Conservation (phyloP, 768 basidiomycete species). For the Leccinum longicurvipes region DNA sequence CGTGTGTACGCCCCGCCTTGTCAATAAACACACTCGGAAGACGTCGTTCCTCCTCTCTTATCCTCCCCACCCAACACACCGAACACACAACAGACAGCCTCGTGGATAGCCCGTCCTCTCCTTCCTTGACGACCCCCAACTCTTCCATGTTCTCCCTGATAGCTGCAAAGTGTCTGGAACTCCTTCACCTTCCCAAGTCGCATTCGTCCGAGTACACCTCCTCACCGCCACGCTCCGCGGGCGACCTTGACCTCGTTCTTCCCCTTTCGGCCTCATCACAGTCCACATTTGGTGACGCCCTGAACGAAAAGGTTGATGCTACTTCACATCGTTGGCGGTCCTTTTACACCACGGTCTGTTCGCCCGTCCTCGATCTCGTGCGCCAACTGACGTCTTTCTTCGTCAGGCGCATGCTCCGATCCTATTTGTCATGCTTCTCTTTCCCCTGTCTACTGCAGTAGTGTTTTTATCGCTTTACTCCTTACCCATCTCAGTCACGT, state of each 20-base stretch:
- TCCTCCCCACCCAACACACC: constrained; percentile 31
- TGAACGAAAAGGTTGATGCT: constrained; percentile 37
- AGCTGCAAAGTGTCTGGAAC: constrained; percentile 49
- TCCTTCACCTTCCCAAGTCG: constrained; percentile 47
- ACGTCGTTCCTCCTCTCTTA: constrained; percentile 49
- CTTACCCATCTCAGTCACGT: constrained; percentile 68
- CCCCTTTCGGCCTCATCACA: constrained; percentile 54
- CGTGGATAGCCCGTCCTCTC: neutral
- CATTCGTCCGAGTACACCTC: constrained; percentile 40
- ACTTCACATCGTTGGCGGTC: constrained; percentile 28
- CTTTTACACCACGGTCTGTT: constrained; percentile 36
- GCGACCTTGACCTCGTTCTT: constrained; percentile 45
- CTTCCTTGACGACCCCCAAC: constrained; percentile 14
- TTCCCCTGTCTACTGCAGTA: constrained; percentile 63
- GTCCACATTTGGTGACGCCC: constrained; percentile 43
- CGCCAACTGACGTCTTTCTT: constrained; percentile 7
- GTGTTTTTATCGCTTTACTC: constrained; percentile 46
- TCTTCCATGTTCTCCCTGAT: constrained; percentile 52
- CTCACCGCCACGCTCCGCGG: constrained; percentile 40
- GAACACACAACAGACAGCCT: constrained; percentile 6
- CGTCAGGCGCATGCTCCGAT: constrained; percentile 54
- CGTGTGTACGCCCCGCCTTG: constrained; percentile 50
- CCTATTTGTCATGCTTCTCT: constrained; percentile 65
- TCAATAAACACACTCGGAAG: constrained; percentile 53
- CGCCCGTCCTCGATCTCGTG: neutral